These are phyloP conservation scores for Yamadazyma kanchanaburiensis DNA, from an alignment of 1,139 yeast species.

Conservation along the genomic window DNA sequence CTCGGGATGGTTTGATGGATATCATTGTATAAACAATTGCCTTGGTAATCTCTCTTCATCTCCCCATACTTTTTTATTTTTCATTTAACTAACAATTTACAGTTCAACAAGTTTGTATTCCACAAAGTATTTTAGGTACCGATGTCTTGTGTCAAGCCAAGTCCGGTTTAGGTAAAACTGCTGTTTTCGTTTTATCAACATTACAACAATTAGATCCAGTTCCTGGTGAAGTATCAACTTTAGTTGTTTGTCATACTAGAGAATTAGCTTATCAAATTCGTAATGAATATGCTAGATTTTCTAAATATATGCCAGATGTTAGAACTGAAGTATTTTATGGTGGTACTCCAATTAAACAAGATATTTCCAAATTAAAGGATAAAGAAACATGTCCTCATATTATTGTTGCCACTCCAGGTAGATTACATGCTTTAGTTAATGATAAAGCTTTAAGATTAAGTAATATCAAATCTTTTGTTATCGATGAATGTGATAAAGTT, in stretches of 20 bases:
- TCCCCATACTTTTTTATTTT: too few species aligned
- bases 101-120: slow-evolving; percentile 98
- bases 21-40: too few species aligned
- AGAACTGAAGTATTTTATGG: slow-evolving; percentile 97
- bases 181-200: slow-evolving; percentile 94
- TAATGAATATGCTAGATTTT: slow-evolving; percentile 95
- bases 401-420: slow-evolving; percentile 98
- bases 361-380: slow-evolving; percentile 83
- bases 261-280: slow-evolving; percentile 98
- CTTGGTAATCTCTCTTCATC: too few species aligned
- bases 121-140: slow-evolving; percentile 96
- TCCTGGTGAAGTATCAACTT: slow-evolving; percentile 92
- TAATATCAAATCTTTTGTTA: slow-evolving; percentile 90
- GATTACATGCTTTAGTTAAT: slow-evolving; percentile 89
- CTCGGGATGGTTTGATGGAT: too few species aligned
- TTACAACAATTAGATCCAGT: slow-evolving; percentile 97
- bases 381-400: slow-evolving; percentile 96
- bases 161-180: slow-evolving; percentile 99
- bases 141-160: slow-evolving; percentile 98
- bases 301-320: slow-evolving; percentile 98
- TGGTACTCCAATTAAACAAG: slow-evolving; percentile 86
- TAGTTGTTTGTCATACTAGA: slow-evolving; percentile 97
- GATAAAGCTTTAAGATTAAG: slow-evolving; percentile 85
- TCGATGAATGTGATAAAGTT: slow-evolving; percentile 98
- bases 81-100: slow-evolving; percentile 13